phyloP scores from a whole-genome alignment of 2,329 filamentous ascomycete genomes.

The Aspergillus pseudonomiae region DNA sequence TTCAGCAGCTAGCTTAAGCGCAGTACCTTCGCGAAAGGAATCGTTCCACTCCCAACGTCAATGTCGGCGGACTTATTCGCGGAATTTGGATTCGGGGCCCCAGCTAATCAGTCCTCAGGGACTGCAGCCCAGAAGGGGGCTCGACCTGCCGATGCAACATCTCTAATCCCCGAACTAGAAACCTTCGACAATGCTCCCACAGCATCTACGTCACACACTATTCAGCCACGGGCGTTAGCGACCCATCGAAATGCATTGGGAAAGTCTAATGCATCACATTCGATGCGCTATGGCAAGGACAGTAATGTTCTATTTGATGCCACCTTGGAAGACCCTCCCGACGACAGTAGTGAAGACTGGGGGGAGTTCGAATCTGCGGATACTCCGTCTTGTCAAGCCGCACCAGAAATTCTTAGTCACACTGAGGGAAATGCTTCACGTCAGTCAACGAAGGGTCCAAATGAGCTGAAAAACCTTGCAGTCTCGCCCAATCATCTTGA shows the following conservation, averaged over 20 bases:
- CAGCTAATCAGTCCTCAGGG: slow-evolving; percentile 21
- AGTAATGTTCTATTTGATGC: slow-evolving; percentile 68
- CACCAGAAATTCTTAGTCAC: slow-evolving; percentile 4
- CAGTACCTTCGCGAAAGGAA: not conserved
- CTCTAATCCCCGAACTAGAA: slow-evolving; percentile 28
- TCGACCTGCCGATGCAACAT: slow-evolving; percentile 15
- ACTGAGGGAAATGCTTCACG: not conserved
- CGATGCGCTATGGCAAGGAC: slow-evolving; percentile 29
- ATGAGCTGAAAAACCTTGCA: slow-evolving; percentile 1
- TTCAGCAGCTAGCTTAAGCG: not conserved
- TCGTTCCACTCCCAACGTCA: not conserved
- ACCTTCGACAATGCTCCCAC: slow-evolving; percentile 22
- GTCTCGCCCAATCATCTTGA: slow-evolving; percentile 22
- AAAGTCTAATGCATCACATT: slow-evolving; percentile 15
- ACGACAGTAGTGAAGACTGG: slow-evolving; percentile 46
- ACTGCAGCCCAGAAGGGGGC: slow-evolving; percentile 11
- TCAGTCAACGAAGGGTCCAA: not conserved
- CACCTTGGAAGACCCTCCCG: slow-evolving; percentile 30
- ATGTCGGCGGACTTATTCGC: slow-evolving; percentile 61
- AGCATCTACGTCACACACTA: slow-evolving; percentile 2
- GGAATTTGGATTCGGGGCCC: slow-evolving; percentile 47
- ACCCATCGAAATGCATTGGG: slow-evolving; percentile 17
- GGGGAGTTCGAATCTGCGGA: slow-evolving; percentile 49
- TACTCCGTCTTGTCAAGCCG: slow-evolving; percentile 15
- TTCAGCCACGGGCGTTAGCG: slow-evolving; percentile 3